Percentiles rank a stretch among this genome's conserved stretches.
phyloP scores from a whole-genome alignment of 2,329 filamentous ascomycete genomes.

The Periconia sp. region DNA sequence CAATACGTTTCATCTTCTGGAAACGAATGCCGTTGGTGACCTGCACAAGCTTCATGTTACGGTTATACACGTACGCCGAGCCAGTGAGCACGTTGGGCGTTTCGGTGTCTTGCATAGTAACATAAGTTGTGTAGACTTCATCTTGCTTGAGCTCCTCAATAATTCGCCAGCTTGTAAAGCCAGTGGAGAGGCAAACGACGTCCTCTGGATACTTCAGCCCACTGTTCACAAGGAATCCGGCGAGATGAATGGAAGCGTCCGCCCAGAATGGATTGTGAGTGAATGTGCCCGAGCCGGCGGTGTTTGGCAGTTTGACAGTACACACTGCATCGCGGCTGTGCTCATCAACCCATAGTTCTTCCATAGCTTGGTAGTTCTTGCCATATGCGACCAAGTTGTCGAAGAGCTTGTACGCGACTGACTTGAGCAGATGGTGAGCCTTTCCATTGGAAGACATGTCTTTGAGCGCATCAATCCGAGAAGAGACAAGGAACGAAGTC shows the following conservation, averaged over 20 bases:
- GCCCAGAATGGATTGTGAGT: background rate
- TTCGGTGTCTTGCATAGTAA: background rate
- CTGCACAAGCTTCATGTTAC: background rate
- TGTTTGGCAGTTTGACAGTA: background rate
- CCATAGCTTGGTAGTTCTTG: background rate
- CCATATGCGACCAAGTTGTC: background rate
- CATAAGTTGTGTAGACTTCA: background rate
- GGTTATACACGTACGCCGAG: background rate
- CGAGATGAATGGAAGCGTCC: background rate
- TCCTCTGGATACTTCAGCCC: conserved; percentile 1
- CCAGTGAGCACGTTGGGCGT: background rate
- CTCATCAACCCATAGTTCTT: background rate
- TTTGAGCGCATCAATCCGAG: background rate
- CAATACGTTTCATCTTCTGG: background rate
- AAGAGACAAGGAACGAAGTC: background rate
- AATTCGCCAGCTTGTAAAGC: background rate
- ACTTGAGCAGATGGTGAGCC: background rate
- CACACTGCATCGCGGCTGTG: background rate
- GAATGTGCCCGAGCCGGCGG: background rate
- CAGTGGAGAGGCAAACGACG: background rate
- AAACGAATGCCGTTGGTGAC: background rate
- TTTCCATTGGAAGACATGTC: background rate
- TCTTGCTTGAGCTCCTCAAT: background rate
- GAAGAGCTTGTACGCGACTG: background rate
- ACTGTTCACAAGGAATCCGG: conserved; percentile 1